phyloP scores from a whole-genome alignment of 1,139 yeast genomes.

The Eremothecium coryli region DNA sequence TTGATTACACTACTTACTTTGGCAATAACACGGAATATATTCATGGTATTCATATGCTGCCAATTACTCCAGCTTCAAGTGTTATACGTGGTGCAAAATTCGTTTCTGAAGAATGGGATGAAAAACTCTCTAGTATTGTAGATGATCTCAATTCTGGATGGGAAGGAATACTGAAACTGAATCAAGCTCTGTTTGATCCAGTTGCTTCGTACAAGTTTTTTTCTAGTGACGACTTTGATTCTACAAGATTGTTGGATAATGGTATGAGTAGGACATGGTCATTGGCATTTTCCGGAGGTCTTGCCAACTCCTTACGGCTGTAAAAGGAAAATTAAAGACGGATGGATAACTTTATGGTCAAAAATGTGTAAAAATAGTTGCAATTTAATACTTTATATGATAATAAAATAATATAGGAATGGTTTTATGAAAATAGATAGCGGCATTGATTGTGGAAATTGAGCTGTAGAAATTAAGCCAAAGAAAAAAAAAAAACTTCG shows the following conservation, averaged over 20 bases:
- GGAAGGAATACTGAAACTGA: conserved; percentile 46
- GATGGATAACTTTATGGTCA: no score
- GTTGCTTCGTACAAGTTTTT: conserved; percentile 42
- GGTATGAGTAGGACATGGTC: conserved; percentile 57
- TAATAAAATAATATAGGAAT: no score
- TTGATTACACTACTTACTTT: conserved; percentile 50
- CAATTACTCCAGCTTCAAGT: conserved; percentile 49
- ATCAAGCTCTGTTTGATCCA: conserved; percentile 49
- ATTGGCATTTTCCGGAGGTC: conserved; percentile 44
- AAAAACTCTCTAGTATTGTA: conserved; percentile 35
- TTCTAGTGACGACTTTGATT: conserved; percentile 27
- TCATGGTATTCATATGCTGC: conserved; percentile 58
- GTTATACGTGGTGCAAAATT: conserved; percentile 40
- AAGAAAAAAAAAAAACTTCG: neutral
- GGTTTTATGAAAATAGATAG: neutral
- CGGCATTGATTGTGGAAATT: neutral
- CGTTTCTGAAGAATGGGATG: conserved; percentile 47
- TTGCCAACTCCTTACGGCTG: conserved; percentile 17
- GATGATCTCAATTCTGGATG: conserved; percentile 40
- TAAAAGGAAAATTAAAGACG: neutral
- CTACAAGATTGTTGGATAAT: conserved; percentile 37
- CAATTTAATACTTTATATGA: neutral
- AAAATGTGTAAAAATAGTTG: neutral
- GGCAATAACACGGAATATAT: conserved; percentile 45
- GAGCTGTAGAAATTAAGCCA: neutral